Conservation (phyloP, 2,329 filamentous ascomycete genomes). For the Zopfia rhizophila region DNA sequence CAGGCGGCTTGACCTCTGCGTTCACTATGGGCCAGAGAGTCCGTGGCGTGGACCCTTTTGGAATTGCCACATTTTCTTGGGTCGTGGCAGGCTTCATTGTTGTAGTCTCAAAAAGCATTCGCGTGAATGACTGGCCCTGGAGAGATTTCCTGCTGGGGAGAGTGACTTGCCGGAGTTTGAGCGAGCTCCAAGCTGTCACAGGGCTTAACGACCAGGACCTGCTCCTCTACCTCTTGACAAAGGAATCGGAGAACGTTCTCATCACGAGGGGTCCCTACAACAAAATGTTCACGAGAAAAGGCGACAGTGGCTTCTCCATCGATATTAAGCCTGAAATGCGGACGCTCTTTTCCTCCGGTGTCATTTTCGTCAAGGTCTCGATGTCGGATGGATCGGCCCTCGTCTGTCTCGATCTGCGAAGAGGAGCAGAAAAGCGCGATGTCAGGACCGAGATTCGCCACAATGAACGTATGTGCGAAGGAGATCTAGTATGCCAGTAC, state of each 20-base stretch:
- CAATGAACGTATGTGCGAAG: too few relatives aligned
- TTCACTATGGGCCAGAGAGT: slow-evolving; percentile 2
- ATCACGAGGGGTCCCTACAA: slow-evolving; percentile 8
- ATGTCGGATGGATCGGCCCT: too few relatives aligned
- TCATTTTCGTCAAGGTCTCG: too few relatives aligned
- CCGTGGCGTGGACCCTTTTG: slow-evolving; percentile 7
- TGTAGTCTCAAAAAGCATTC: slow-evolving; percentile 7
- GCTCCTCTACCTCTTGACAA: background rate
- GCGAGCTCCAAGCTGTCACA: slow-evolving; percentile 4
- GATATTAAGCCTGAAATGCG: too few relatives aligned
- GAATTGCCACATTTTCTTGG: slow-evolving; percentile 8
- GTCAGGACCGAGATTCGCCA: too few relatives aligned
- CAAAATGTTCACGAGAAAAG: slow-evolving; percentile 2
- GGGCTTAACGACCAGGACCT: slow-evolving; percentile 1
- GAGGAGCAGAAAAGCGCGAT: too few relatives aligned
- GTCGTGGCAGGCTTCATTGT: slow-evolving; percentile 7
- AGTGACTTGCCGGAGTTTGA: slow-evolving; percentile 6
- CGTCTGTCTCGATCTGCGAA: too few relatives aligned
- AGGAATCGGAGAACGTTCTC: slow-evolving; percentile 4
- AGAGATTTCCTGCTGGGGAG: slow-evolving; percentile 4
- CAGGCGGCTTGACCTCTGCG: slow-evolving; percentile 5
- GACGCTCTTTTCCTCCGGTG: too few relatives aligned
- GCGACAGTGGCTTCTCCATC: slow-evolving; percentile 5
- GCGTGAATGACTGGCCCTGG: slow-evolving; percentile 10
- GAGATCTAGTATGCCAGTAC: too few relatives aligned